These are phyloP conservation scores for Pythium aristosporum DNA, from an alignment of 352 stramenopile genomes.

Conservation along the genomic window DNA sequence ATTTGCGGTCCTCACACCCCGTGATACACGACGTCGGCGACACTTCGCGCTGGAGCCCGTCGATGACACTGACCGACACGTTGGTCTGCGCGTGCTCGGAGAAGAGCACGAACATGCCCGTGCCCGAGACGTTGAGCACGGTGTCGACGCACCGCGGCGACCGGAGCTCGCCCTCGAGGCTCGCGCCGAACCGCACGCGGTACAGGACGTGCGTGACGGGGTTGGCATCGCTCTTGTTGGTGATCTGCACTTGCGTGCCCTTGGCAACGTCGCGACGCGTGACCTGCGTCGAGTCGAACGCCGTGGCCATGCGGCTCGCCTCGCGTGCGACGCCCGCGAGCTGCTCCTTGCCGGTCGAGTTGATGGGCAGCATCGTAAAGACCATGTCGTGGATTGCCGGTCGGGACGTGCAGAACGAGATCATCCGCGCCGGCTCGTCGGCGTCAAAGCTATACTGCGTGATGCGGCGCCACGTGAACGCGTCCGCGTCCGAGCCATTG, in stretches of 20 bases:
- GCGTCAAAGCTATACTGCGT: conserved; percentile 12
- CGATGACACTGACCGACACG: conserved; percentile 16
- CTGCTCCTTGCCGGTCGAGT: conserved; percentile 7
- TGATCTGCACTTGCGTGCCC: conserved; percentile 1
- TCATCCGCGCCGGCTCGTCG: background rate
- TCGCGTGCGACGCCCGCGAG: conserved; percentile 7
- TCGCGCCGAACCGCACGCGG: background rate
- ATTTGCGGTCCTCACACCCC: conserved; percentile 6
- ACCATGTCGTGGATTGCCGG: background rate
- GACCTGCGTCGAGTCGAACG: conserved; percentile 11
- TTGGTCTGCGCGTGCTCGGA: conserved; percentile 27
- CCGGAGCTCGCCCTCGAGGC: background rate
- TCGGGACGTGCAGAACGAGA: conserved; percentile 12
- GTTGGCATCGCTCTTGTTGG: background rate
- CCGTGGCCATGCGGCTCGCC: conserved; percentile 8
- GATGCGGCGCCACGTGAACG: conserved; percentile 1
- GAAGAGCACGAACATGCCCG: conserved; percentile 28
- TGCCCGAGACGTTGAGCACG: conserved; percentile 12
- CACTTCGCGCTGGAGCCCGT: conserved; percentile 8
- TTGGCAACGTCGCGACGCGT: background rate
- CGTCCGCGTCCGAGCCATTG: background rate
- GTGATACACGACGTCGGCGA: conserved; percentile 15
- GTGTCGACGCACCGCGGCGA: conserved; percentile 19
- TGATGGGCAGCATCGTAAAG: conserved; percentile 11
- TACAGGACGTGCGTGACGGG: background rate